Conservation (phyloP, 805 yeast species). For the Pichia rugopelliculosa region DNA sequence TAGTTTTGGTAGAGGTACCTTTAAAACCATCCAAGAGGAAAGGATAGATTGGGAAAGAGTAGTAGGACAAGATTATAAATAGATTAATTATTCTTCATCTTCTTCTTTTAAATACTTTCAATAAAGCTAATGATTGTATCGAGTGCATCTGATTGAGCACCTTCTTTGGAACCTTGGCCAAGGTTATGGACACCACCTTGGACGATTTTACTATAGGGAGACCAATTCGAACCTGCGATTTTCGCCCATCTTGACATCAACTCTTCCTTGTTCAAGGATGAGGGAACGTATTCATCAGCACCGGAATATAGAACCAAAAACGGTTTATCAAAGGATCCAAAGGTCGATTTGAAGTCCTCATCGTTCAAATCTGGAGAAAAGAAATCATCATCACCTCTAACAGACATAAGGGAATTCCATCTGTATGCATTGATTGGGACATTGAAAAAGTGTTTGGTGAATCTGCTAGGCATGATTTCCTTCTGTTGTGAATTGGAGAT, state of each 20-base stretch:
- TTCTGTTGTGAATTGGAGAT: conserved; percentile 36
- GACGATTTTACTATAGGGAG: conserved; percentile 45
- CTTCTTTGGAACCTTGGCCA: conserved; percentile 32
- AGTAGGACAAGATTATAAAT: background rate
- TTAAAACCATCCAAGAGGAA: conserved; percentile 17
- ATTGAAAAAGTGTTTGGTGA: conserved; percentile 37
- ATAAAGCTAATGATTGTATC: conserved; percentile 13
- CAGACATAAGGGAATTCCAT: conserved; percentile 53
- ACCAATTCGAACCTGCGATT: conserved; percentile 42
- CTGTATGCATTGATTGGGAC: conserved; percentile 65
- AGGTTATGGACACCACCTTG: conserved; percentile 54
- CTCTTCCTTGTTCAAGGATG: conserved; percentile 37
- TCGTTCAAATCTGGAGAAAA: conserved; percentile 51
- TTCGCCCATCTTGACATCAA: conserved; percentile 45
- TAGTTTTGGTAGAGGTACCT: conserved; percentile 30
- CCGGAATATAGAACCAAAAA: conserved; percentile 52
- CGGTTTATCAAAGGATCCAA: conserved; percentile 47
- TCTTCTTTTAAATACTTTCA: background rate
- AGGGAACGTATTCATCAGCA: conserved; percentile 58
- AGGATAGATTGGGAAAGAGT: conserved; percentile 20
- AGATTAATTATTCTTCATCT: too few species aligned
- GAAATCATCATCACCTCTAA: conserved; percentile 72
- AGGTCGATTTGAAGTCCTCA: conserved; percentile 36
- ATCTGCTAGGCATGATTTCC: conserved; percentile 47
- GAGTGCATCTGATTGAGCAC: conserved; percentile 12